These are phyloP conservation scores for Rubroboletus pulcherrimus DNA, from an alignment of 768 basidiomycete species.

Conservation along the genomic window DNA sequence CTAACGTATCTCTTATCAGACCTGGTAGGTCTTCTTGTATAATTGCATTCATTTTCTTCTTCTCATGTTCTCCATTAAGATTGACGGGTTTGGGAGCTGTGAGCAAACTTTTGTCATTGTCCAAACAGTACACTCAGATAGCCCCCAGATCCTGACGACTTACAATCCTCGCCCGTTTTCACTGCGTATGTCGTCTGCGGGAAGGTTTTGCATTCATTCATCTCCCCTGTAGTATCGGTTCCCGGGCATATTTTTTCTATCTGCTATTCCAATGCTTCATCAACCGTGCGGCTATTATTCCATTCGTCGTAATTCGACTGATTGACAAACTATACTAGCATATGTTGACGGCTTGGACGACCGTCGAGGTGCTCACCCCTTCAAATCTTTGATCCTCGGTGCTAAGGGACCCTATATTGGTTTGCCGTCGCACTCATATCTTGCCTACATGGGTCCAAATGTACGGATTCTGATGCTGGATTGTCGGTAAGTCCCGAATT, in stretches of 20 bases:
- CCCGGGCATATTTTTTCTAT: constrained; percentile 87
- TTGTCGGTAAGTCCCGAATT: constrained; percentile 55
- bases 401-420: constrained; percentile 73
- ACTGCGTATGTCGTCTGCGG: constrained; percentile 43
- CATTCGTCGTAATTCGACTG: not conserved
- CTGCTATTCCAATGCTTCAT: constrained; percentile 93
- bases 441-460: constrained; percentile 77
- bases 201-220: not conserved
- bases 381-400: constrained; percentile 73
- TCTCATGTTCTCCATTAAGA: constrained; percentile 38
- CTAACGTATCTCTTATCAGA: constrained; percentile 34
- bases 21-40: constrained; percentile 35
- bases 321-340: constrained; percentile 11
- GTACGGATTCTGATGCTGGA: constrained; percentile 73
- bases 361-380: constrained; percentile 55
- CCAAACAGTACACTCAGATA: not conserved
- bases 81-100: constrained; percentile 85
- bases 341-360: constrained; percentile 68
- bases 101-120: constrained; percentile 26
- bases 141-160: constrained; percentile 69
- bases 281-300: constrained; percentile 47
- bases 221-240: constrained; percentile 59
- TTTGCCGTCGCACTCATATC: constrained; percentile 76
- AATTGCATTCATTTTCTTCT: not conserved
- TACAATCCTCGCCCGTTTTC: constrained; percentile 73